phyloP scores from a whole-genome alignment of 148 eudicot species.

The Nepenthes mirabilis region DNA sequence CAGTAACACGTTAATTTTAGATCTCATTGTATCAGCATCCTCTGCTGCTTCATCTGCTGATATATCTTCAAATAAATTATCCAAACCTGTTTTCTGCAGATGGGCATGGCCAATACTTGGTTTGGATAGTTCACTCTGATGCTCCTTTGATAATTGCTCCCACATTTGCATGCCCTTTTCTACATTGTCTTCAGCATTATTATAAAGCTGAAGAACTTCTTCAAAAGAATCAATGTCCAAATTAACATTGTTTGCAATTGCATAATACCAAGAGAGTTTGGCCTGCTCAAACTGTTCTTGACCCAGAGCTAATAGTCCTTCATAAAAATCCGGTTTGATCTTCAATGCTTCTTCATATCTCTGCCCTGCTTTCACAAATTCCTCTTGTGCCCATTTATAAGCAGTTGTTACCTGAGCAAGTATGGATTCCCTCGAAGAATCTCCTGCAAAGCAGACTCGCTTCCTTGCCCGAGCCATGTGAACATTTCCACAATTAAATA shows the following conservation, averaged over 20 bases:
- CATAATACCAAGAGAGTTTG: constrained; percentile 84
- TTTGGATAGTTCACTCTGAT: constrained; percentile 19
- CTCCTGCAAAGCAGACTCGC: constrained; percentile 44
- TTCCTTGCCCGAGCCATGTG: constrained; percentile 90
- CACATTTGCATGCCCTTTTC: constrained; percentile 81
- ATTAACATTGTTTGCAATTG: constrained; percentile 37
- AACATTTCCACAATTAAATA: constrained; percentile 92
- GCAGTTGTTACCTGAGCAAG: constrained; percentile 37
- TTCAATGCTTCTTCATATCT: constrained; percentile 67
- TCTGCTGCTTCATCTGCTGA: constrained; percentile 42
- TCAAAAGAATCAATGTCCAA: constrained; percentile 56
- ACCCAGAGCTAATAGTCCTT: constrained; percentile 58
- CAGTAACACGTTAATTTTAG: constrained; percentile 73
- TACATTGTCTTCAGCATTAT: constrained; percentile 76
- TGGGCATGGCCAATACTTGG: constrained; percentile 22
- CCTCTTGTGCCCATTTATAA: constrained; percentile 75
- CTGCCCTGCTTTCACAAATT: constrained; percentile 60
- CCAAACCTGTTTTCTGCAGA: constrained; percentile 49
- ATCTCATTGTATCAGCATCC: constrained; percentile 44
- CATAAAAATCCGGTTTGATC: constrained; percentile 79
- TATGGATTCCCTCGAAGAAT: constrained; percentile 35
- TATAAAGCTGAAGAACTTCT: constrained; percentile 63
- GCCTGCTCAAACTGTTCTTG: constrained; percentile 91
- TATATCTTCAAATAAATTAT: constrained; percentile 26
- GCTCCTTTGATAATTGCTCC: constrained; percentile 45